These are phyloP conservation scores for Tirmania nivea DNA, from an alignment of 495 filamentous ascomycete genomes.

Conservation along the genomic window DNA sequence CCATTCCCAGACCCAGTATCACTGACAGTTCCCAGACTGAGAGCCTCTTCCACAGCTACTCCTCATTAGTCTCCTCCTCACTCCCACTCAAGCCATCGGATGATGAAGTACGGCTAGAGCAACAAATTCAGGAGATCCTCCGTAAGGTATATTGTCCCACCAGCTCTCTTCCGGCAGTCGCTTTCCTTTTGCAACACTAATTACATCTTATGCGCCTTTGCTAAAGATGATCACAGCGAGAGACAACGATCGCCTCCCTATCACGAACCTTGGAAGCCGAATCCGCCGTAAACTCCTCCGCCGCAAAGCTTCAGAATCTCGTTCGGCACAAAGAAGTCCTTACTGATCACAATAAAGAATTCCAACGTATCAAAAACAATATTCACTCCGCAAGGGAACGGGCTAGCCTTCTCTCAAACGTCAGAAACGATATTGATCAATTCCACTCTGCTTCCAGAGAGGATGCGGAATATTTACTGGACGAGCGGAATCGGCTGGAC, in stretches of 20 bases:
- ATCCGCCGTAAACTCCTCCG: constrained; percentile 67
- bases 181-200: background rate
- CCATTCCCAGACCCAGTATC: background rate
- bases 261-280: constrained; percentile 82
- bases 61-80: constrained; percentile 64
- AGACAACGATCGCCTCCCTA: constrained; percentile 61
- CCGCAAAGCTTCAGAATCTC: constrained; percentile 85
- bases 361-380: constrained; percentile 42
- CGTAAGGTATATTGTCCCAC: background rate
- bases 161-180: constrained; percentile 4
- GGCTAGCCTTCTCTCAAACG: constrained; percentile 73
- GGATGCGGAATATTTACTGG: constrained; percentile 92
- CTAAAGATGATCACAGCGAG: constrained; percentile 34
- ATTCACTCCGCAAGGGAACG: constrained; percentile 60
- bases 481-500: constrained; percentile 67
- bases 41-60: constrained; percentile 79
- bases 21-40: constrained; percentile 43
- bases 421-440: constrained; percentile 75
- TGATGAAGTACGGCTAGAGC: constrained; percentile 60
- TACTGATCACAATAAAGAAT: constrained; percentile 64
- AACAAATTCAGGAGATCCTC: constrained; percentile 65
- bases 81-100: constrained; percentile 65
- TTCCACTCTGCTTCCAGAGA: constrained; percentile 43
- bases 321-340: constrained; percentile 80
- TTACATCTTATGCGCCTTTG: constrained; percentile 3